These are phyloP conservation scores for Trichophyton simii DNA, from an alignment of 2,329 filamentous ascomycete genomes.

Conservation along the genomic window DNA sequence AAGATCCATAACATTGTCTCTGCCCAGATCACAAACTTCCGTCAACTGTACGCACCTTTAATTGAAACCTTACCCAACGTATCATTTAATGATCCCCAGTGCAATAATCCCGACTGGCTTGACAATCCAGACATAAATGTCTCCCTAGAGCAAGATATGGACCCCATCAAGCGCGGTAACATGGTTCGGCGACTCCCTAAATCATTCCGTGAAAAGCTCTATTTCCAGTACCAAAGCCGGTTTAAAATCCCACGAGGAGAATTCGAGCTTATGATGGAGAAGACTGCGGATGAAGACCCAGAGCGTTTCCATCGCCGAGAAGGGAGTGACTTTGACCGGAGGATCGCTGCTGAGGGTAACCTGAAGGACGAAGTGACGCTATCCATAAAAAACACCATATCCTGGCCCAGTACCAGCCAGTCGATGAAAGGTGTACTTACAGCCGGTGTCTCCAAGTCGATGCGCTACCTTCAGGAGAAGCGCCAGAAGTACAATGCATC, in stretches of 20 bases:
- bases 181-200: constrained; percentile 89
- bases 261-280: constrained; percentile 72
- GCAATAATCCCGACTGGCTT: constrained; percentile 48
- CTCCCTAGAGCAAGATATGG: constrained; percentile 76
- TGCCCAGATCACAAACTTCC: constrained; percentile 83
- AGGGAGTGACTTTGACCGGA: constrained; percentile 72
- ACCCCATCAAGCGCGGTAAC: constrained; percentile 77
- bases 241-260: constrained; percentile 73
- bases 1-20: constrained; percentile 92
- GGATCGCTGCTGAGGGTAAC: constrained; percentile 61
- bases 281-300: constrained; percentile 54
- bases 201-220: constrained; percentile 74
- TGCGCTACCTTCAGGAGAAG: constrained; percentile 75
- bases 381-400: constrained; percentile 76
- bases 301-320: constrained; percentile 58
- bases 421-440: constrained; percentile 75
- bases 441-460: constrained; percentile 55
- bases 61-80: constrained; percentile 86
- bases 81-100: constrained; percentile 55
- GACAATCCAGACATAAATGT: constrained; percentile 53
- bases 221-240: constrained; percentile 89
- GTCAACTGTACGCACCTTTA: constrained; percentile 77
- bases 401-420: constrained; percentile 83
- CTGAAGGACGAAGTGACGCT: constrained; percentile 58
- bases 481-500: constrained; percentile 21